Evolutionary conservation across 2,329 filamentous ascomycete genomes (phyloP).

Genomic region (Tolypocladium amazonense): DNA sequence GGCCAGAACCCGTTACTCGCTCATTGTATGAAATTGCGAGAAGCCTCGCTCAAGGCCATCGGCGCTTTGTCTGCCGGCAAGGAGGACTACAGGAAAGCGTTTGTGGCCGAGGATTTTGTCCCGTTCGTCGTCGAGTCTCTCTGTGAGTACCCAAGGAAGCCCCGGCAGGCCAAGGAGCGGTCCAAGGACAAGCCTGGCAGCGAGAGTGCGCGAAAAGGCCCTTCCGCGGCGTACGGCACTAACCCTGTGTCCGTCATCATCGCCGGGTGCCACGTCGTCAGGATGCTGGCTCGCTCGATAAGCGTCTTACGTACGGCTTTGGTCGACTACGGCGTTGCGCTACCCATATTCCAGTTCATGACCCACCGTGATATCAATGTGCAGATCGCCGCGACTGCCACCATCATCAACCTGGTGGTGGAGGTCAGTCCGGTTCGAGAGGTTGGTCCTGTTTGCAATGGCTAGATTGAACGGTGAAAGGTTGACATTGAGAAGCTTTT

Average conservation of each 20-base stretch:
- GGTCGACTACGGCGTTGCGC: constrained; percentile 73
- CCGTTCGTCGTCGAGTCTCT: constrained; percentile 78
- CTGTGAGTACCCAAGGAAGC: constrained; percentile 40
- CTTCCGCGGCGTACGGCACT: constrained; percentile 45
- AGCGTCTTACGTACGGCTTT: constrained; percentile 75
- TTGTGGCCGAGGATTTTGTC: constrained; percentile 74
- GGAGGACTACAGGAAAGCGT: constrained; percentile 71
- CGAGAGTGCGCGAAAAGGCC: constrained; percentile 15
- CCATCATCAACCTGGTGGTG: constrained; percentile 74
- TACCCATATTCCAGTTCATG: constrained; percentile 67
- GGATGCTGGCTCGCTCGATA: constrained; percentile 76
- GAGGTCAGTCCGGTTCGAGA: constrained; percentile 89
- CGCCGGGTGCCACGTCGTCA: constrained; percentile 72
- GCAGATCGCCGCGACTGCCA: constrained; percentile 74
- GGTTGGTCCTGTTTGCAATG: constrained; percentile 31
- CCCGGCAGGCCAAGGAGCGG: constrained; percentile 31
- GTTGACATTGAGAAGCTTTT: constrained; percentile 46
- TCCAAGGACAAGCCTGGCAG: constrained; percentile 25
- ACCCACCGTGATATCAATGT: constrained; percentile 67
- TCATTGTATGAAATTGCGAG: constrained; percentile 67
- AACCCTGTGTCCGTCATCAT: constrained; percentile 73
- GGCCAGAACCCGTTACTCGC: constrained; percentile 49
- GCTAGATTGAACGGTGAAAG: background rate
- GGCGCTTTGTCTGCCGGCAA: constrained; percentile 73
- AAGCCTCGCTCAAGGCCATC: constrained; percentile 66